phyloP scores from a whole-genome alignment of 2,329 filamentous ascomycete genomes.

The Dactylellina sp. region DNA sequence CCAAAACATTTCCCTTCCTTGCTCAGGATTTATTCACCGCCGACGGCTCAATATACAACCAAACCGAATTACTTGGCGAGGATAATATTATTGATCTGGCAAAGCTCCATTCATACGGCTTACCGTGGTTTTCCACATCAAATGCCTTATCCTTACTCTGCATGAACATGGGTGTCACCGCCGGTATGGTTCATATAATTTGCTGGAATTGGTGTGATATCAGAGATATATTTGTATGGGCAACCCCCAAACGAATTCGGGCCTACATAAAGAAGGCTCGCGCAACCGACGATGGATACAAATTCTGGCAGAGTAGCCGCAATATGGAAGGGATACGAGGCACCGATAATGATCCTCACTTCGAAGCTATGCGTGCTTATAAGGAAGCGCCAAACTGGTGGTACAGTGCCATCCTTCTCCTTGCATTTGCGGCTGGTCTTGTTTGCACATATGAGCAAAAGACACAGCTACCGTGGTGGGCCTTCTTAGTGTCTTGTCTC shows the following conservation, averaged over 20 bases:
- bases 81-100: constrained; percentile 64
- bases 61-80: constrained; percentile 64
- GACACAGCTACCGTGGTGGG: constrained; percentile 65
- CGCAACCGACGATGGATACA: constrained; percentile 46
- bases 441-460: constrained; percentile 63
- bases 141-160: constrained; percentile 65
- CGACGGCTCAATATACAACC: constrained; percentile 64
- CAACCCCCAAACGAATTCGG: constrained; percentile 58
- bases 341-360: constrained; percentile 64
- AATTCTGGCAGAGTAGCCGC: constrained; percentile 57
- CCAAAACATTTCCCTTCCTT: constrained; percentile 65
- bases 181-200: constrained; percentile 66
- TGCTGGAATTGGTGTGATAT: constrained; percentile 65
- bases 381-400: constrained; percentile 65
- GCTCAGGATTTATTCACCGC: constrained; percentile 64
- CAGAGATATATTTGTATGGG: constrained; percentile 62
- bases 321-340: constrained; percentile 51
- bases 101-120: constrained; percentile 63
- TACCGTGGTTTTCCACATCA: constrained; percentile 65
- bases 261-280: constrained; percentile 60
- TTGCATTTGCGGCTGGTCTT: constrained; percentile 63
- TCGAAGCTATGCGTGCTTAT: constrained; percentile 65
- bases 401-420: constrained; percentile 63
- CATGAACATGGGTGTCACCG: constrained; percentile 67
- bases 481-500: constrained; percentile 64